Evolutionary conservation across 352 stramenopile species (phyloP).

Genomic region (Pythium monospermum): DNA sequence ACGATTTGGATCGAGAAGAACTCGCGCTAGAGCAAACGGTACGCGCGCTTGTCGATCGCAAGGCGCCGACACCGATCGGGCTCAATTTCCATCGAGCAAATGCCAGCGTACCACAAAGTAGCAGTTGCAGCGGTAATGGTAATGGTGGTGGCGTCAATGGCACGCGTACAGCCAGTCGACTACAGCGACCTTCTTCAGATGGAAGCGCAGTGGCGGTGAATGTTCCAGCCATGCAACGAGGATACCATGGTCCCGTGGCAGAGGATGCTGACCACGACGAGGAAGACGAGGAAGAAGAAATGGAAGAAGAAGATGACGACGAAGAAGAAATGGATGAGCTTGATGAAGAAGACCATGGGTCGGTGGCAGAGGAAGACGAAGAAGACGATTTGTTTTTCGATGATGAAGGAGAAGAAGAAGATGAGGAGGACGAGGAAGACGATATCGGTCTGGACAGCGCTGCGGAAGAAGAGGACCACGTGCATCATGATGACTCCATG

Average conservation of each 20-base stretch:
- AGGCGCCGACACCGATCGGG: conserved; percentile 45
- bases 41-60: conserved; percentile 44
- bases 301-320: conserved; percentile 26
- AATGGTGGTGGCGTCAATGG: not conserved
- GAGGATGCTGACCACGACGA: conserved; percentile 3
- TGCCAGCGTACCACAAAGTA: not conserved
- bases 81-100: conserved; percentile 47
- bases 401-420: conserved; percentile 23
- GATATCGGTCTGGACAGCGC: too few relatives aligned
- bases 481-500: conserved; percentile 18
- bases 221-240: not conserved
- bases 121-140: not conserved
- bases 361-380: conserved; percentile 28
- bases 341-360: conserved; percentile 31
- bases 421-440: conserved; percentile 22
- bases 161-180: not conserved
- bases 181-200: conserved; percentile 2
- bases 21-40: conserved; percentile 44
- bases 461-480: not conserved
- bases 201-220: not conserved
- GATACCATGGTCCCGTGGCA: conserved; percentile 8
- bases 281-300: conserved; percentile 8
- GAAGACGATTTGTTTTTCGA: conserved; percentile 29
- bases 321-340: conserved; percentile 38
- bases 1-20: conserved; percentile 58